A percentile compares a stretch with the other conserved stretches of the same genome.
phyloP scores from a whole-genome alignment of 495 filamentous ascomycete species.

The Aspergillus affinis region DNA sequence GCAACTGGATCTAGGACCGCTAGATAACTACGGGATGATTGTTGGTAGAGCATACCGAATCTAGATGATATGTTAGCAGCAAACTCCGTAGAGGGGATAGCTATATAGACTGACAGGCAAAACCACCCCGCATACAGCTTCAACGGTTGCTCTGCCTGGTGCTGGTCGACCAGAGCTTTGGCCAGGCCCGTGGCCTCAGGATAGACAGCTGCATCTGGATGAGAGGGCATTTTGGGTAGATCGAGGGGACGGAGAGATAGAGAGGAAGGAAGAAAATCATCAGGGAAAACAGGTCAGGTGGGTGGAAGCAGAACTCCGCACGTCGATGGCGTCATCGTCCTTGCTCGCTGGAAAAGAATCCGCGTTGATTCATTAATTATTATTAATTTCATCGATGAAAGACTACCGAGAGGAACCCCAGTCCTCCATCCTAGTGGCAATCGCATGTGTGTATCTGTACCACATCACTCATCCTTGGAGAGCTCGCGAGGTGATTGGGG shows the following conservation, averaged over 20 bases:
- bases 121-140: conserved; percentile 68
- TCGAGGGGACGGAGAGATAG: conserved; percentile 1
- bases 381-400: background rate
- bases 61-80: conserved; percentile 21
- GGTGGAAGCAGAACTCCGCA: background rate
- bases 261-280: conserved; percentile 1
- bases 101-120: conserved; percentile 42
- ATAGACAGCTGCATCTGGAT: conserved; percentile 48
- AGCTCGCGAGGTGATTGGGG: background rate
- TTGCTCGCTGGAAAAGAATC: background rate
- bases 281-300: background rate
- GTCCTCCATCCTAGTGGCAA: too few relatives aligned
- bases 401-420: background rate
- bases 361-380: background rate
- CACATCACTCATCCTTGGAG: background rate
- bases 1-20: background rate
- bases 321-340: background rate
- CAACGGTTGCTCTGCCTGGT: conserved; percentile 49
- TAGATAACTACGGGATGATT: background rate
- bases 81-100: background rate
- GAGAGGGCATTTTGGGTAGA: conserved; percentile 22
- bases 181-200: conserved; percentile 55
- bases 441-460: too few relatives aligned
- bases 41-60: conserved; percentile 24
- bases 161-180: conserved; percentile 46